Conservation (phyloP, 1,284 basidiomycete species). For the Trichosporon ovoides region DNA sequence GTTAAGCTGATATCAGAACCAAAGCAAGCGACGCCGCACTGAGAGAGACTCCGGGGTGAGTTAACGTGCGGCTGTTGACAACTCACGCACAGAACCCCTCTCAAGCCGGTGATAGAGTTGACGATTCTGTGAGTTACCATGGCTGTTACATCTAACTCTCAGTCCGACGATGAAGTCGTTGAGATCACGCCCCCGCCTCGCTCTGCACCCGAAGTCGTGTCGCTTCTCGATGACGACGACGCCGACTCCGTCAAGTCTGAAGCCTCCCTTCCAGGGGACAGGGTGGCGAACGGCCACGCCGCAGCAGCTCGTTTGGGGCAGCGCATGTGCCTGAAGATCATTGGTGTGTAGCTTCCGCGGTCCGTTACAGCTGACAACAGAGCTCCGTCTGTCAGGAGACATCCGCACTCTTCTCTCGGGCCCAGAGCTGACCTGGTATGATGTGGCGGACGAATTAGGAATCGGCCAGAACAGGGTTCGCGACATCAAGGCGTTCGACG, state of each 20-base stretch:
- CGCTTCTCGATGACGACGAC: background rate
- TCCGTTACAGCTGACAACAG: background rate
- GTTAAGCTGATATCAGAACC: too few species aligned
- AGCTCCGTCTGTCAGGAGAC: background rate
- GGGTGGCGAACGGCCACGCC: background rate
- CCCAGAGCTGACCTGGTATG: background rate
- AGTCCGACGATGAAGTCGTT: background rate
- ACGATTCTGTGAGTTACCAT: background rate
- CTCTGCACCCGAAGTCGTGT: background rate
- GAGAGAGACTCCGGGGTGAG: too few species aligned
- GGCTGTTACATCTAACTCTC: background rate
- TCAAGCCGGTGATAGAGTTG: too few species aligned
- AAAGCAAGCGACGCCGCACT: too few species aligned
- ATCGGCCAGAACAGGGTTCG: background rate
- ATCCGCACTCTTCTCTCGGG: background rate
- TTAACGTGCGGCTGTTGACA: too few species aligned
- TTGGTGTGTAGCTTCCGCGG: background rate
- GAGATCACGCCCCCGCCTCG: background rate
- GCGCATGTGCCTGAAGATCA: background rate
- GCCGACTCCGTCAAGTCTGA: background rate
- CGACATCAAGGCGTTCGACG: slow-evolving; percentile 1
- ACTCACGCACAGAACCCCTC: too few species aligned
- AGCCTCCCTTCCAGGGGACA: background rate
- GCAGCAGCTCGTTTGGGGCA: background rate
- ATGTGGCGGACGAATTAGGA: background rate